A percentile compares a stretch with the other conserved stretches of the same genome.
phyloP scores from a whole-genome alignment of 768 basidiomycete species.

The Hypholoma fasciculare region DNA sequence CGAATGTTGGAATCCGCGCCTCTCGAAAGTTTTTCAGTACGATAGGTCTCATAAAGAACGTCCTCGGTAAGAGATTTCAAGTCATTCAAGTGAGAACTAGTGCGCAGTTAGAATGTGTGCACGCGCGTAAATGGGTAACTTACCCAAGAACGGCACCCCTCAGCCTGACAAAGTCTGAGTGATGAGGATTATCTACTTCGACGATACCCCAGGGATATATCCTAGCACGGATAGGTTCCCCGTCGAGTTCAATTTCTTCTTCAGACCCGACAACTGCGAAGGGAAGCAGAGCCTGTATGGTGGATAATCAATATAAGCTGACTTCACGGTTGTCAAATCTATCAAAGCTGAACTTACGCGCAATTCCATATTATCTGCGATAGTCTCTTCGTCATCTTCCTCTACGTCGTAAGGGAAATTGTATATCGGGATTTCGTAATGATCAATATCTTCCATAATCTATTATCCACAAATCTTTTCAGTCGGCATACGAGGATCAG shows the following conservation, averaged over 20 bases:
- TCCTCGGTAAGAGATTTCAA: conserved; percentile 85
- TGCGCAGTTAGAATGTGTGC: neutral
- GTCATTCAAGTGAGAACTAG: conserved; percentile 79
- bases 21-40: conserved; percentile 85
- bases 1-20: conserved; percentile 61
- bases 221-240: conserved; percentile 75
- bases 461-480: conserved; percentile 22
- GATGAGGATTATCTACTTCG: conserved; percentile 89
- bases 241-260: conserved; percentile 81
- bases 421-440: conserved; percentile 89
- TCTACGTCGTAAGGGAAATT: conserved; percentile 95
- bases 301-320: neutral
- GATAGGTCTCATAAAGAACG: conserved; percentile 83
- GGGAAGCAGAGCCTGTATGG: conserved; percentile 60
- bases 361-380: conserved; percentile 87
- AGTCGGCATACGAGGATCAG: neutral
- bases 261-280: conserved; percentile 90
- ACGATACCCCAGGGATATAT: conserved; percentile 93
- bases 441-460: conserved; percentile 93
- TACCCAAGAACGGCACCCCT: conserved; percentile 73
- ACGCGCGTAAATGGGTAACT: conserved; percentile 14
- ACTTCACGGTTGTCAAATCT: too few relatives aligned
- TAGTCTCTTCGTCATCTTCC: conserved; percentile 92
- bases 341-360: conserved; percentile 44
- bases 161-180: conserved; percentile 83